phyloP scores from a whole-genome alignment of 805 yeast species.

The Kodamaea leandrae region DNA sequence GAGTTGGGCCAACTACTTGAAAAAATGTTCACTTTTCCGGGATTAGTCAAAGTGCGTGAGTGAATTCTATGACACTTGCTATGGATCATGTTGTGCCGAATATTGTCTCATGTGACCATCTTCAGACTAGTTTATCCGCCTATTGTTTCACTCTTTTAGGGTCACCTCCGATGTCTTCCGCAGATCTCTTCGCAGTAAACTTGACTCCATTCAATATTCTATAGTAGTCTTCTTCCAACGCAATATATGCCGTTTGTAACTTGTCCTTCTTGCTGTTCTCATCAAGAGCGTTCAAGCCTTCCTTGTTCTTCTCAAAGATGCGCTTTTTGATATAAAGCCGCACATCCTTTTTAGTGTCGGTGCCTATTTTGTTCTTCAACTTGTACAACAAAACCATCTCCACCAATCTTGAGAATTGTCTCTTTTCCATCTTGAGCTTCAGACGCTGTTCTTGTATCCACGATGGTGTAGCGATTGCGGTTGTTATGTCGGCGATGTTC shows the following conservation, averaged over 20 bases:
- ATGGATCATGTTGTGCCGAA: no score
- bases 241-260: slow-evolving; percentile 69
- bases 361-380: slow-evolving; percentile 20
- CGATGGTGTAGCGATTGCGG: slow-evolving; percentile 20
- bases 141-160: not conserved
- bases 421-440: slow-evolving; percentile 59
- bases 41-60: no score
- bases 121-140: no score
- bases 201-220: slow-evolving; percentile 47
- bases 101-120: no score
- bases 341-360: slow-evolving; percentile 35
- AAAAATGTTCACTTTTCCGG: no score
- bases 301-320: slow-evolving; percentile 74
- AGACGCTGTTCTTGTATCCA: slow-evolving; percentile 43
- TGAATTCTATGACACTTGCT: no score
- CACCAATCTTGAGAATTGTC: slow-evolving; percentile 73
- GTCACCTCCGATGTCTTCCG: not conserved
- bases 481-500: slow-evolving; percentile 20
- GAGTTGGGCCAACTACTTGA: no score
- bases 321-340: slow-evolving; percentile 71
- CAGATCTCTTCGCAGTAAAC: slow-evolving; percentile 18
- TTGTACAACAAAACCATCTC: slow-evolving; percentile 68
- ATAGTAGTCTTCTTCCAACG: slow-evolving; percentile 68
- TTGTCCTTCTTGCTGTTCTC: slow-evolving; percentile 64
- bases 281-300: slow-evolving; percentile 67